phyloP scores from a whole-genome alignment of 2,329 filamentous ascomycete species.

The Drechslera avenae region DNA sequence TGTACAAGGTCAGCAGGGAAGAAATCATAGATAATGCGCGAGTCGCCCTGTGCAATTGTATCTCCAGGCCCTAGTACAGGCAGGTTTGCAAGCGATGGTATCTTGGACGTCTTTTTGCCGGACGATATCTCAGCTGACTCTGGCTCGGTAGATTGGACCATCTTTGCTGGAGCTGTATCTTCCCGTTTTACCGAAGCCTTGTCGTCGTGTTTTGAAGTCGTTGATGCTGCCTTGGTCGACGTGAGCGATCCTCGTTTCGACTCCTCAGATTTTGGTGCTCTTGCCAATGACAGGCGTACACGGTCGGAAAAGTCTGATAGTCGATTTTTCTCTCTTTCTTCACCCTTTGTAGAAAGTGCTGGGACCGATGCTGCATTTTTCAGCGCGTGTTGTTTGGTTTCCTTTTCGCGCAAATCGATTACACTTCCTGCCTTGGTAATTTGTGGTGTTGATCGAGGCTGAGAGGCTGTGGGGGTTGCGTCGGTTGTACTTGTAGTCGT shows the following conservation, averaged over 20 bases:
- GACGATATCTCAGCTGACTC: neutral
- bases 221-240: constrained; percentile 15
- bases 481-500: neutral
- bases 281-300: constrained; percentile 33
- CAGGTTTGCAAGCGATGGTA: constrained; percentile 47
- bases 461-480: neutral
- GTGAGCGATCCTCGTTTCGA: constrained; percentile 17
- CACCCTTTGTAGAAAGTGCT: constrained; percentile 22
- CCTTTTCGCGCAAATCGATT: constrained; percentile 33
- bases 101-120: constrained; percentile 25
- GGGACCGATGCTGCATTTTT: constrained; percentile 38
- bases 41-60: constrained; percentile 79
- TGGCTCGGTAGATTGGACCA: neutral
- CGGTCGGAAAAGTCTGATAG: constrained; percentile 29
- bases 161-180: constrained; percentile 6
- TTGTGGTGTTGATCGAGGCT: constrained; percentile 8
- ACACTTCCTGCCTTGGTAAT: constrained; percentile 39
- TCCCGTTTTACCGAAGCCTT: constrained; percentile 3
- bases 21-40: constrained; percentile 71
- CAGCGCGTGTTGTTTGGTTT: constrained; percentile 30
- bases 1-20: constrained; percentile 56
- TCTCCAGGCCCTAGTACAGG: constrained; percentile 56
- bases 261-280: constrained; percentile 35
- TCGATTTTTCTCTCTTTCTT: constrained; percentile 28
- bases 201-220: constrained; percentile 14